A percentile compares a stretch with the other conserved stretches of the same genome.
Evolutionary conservation across 768 basidiomycete species (phyloP).

Genomic region (Ephemerocybe angulata): DNA sequence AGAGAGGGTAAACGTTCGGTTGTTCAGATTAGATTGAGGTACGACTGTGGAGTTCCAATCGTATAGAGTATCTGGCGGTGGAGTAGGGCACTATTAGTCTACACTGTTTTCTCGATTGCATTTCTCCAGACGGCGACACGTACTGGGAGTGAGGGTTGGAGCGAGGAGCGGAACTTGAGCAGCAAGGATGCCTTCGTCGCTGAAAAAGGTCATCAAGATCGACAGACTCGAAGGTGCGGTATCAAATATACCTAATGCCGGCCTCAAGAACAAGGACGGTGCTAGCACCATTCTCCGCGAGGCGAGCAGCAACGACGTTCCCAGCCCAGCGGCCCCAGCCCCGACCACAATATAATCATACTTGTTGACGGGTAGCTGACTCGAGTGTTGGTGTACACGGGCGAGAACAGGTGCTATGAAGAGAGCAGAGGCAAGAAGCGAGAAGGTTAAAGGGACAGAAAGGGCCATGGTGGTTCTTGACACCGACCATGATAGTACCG

Average conservation of each 20-base stretch:
- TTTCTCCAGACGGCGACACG: background rate
- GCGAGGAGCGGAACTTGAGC: background rate
- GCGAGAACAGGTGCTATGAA: no score
- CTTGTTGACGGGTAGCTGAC: no score
- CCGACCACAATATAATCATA: slow-evolving; percentile 7
- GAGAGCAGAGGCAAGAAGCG: no score
- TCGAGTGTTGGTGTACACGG: no score
- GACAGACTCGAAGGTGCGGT: background rate
- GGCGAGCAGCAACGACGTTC: background rate
- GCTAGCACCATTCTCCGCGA: background rate
- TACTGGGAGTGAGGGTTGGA: background rate
- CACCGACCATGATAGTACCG: no score
- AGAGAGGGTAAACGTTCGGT: slow-evolving; percentile 2
- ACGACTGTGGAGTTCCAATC: slow-evolving; percentile 17
- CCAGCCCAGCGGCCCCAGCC: slow-evolving; percentile 7
- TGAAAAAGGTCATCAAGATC: background rate
- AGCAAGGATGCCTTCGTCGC: slow-evolving; percentile 4
- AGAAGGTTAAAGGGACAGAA: no score
- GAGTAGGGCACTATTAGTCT: background rate
- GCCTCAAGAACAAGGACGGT: slow-evolving; percentile 6
- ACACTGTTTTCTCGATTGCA: slow-evolving; percentile 5
- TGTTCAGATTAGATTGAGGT: slow-evolving; percentile 7
- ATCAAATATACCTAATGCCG: slow-evolving; percentile 1
- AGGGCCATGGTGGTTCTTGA: no score
- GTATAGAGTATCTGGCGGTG: slow-evolving; percentile 5